Evolutionary conservation across 108 stramenopile genomes (phyloP).

Genomic region (Pseudonitzschia pungens): DNA sequence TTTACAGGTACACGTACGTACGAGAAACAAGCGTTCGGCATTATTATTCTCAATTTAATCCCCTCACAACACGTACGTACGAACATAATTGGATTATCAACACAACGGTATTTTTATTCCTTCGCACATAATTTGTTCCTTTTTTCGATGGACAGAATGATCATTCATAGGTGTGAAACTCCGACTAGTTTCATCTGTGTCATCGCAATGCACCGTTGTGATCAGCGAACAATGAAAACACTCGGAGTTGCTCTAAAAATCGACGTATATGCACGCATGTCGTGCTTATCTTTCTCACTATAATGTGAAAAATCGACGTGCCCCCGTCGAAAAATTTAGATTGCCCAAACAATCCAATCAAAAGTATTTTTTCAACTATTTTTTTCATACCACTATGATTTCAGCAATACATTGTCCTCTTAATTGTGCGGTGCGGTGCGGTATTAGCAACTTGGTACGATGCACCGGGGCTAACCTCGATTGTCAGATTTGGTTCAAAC

Average conservation of each 20-base stretch:
- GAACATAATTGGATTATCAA: no score
- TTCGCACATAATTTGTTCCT: no score
- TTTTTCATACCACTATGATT: no score
- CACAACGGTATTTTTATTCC: neutral
- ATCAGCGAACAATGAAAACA: neutral
- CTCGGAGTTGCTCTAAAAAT: neutral
- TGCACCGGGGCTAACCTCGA: neutral
- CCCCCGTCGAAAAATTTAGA: neutral
- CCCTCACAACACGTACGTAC: no score
- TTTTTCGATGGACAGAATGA: no score
- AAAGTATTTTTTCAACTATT: neutral
- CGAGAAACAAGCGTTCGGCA: no score
- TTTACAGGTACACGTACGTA: no score
- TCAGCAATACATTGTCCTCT: no score
- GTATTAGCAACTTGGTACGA: no score
- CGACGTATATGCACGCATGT: neutral
- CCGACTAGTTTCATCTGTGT: neutral
- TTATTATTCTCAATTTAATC: no score
- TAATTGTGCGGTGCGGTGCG: no score
- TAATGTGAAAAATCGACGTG: neutral
- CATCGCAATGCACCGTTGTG: slow-evolving; percentile 1
- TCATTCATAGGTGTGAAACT: neutral
- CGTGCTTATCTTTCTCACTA: neutral
- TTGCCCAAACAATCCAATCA: neutral
- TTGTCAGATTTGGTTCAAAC: neutral